Evolutionary conservation across 208 protist genomes (phyloP), one percentile per base, ranked within the genome.

Genomic region (Zelonia costaricensis): DNA sequence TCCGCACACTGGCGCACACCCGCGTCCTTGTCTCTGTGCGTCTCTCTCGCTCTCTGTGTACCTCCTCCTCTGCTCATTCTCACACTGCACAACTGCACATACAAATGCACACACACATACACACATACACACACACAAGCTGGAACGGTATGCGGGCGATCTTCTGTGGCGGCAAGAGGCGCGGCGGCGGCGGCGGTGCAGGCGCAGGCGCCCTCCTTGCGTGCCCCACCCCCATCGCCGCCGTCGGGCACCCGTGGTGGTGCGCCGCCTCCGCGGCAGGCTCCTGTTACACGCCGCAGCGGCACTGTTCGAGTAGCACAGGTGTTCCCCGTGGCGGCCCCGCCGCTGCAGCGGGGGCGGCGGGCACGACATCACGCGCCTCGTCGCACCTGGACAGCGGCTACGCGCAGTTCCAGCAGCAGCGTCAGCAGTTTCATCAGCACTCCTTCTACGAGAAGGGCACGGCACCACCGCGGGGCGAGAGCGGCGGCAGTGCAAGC

Each of bases 391-490:
- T 27, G 22, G 38, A 35, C 30, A 9, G 40, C 55, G 30, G 31
- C 52, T 75, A 63, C 53, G 45, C 69, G 5, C 78, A 78, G 44
- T 84, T 84, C 30, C 44, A 58, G 3, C n/a, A 62, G 18, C 73
- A 84, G 40, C 74, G 68, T 12, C 31, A 66, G 39, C n/a, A 49
- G 22, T 83, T 73, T 46, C 66, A 86, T 62, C 47, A 49, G 12
- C 80, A 78, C 62, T 82, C 75, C 20, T 81, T 87, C 43, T 62
- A 83, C 39, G 73, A 78, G 23, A 82, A 82, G 42, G 79, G 78
- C 1, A 65, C 65, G 2, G 39, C 64, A 3, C 31, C 52, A n/a
- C 52, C 67, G 12, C 46, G 45, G 22, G 59, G 49, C 13, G 56
- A 23, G 33, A 42, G 15, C 10, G 35, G 23, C 27, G 0, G 45